phyloP scores from a whole-genome alignment of 2,329 filamentous ascomycete genomes.

The Hypoxylon sp. region DNA sequence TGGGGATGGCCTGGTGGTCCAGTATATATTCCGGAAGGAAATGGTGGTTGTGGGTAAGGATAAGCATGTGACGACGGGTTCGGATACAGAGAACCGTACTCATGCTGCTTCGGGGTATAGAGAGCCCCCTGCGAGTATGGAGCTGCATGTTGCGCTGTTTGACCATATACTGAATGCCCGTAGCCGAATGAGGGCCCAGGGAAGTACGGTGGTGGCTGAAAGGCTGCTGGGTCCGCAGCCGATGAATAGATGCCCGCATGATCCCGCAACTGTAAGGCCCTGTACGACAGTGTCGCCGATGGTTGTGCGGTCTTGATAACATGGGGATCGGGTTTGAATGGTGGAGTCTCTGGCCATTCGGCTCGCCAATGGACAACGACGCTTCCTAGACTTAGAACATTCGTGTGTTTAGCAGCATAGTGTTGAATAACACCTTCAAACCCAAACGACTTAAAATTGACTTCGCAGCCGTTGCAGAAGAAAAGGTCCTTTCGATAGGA shows the following conservation, averaged over 20 bases:
- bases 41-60: constrained; percentile 16
- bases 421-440: constrained; percentile 87
- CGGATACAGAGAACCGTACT: constrained; percentile 26
- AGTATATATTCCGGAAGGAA: constrained; percentile 20
- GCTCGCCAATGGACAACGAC: constrained; percentile 83
- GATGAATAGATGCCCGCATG: constrained; percentile 19
- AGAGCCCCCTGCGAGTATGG: constrained; percentile 23
- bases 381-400: constrained; percentile 75
- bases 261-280: constrained; percentile 16
- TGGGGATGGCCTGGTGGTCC: constrained; percentile 27
- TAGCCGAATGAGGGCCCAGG: constrained; percentile 43
- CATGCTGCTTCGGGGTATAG: constrained; percentile 23
- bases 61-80: constrained; percentile 45
- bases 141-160: constrained; percentile 26
- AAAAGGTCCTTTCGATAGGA: constrained; percentile 78
- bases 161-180: constrained; percentile 45
- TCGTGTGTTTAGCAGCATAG: constrained; percentile 85
- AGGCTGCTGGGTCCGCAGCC: constrained; percentile 40
- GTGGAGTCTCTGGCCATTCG: constrained; percentile 82
- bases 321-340: constrained; percentile 74
- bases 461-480: constrained; percentile 77
- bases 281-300: constrained; percentile 18
- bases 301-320: constrained; percentile 48
- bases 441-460: constrained; percentile 74
- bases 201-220: constrained; percentile 28